phyloP scores from a whole-genome alignment of 371 early-diverging fungal species.

The Mortierella sp. region DNA sequence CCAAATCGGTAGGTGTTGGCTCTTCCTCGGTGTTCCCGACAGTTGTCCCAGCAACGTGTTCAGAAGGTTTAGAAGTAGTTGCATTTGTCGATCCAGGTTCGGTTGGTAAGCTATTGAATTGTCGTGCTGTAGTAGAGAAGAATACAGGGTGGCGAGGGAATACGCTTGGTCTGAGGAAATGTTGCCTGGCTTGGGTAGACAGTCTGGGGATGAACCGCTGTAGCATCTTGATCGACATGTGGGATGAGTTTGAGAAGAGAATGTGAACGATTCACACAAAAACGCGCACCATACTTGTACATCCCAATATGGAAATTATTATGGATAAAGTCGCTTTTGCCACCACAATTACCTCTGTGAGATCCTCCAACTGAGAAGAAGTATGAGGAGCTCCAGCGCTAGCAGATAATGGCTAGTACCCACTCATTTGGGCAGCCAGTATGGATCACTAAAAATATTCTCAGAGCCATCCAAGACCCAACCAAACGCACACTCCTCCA shows the following conservation, averaged over 20 bases:
- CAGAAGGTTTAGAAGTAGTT: not conserved
- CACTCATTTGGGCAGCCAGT: too few relatives aligned
- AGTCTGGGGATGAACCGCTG: slow-evolving; percentile 15
- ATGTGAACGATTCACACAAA: not conserved
- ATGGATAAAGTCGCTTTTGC: too few relatives aligned
- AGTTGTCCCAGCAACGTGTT: not conserved
- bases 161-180: slow-evolving; percentile 11
- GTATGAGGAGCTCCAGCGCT: too few relatives aligned
- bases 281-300: too few relatives aligned
- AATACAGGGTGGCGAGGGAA: slow-evolving; percentile 31
- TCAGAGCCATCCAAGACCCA: too few relatives aligned
- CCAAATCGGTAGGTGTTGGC: slow-evolving; percentile 28
- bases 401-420: too few relatives aligned
- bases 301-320: not conserved
- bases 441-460: not conserved
- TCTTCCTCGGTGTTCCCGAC: slow-evolving; percentile 1
- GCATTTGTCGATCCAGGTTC: not conserved
- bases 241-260: not conserved
- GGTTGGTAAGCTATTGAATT: not conserved
- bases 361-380: too few relatives aligned
- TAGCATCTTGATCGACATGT: slow-evolving; percentile 1
- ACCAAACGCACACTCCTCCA: not conserved
- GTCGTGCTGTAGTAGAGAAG: slow-evolving; percentile 31
- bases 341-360: too few relatives aligned
- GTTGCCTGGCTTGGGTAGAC: slow-evolving; percentile 9